Base-by-base conservation (phyloP, 495 filamentous ascomycete genomes). In the Aspergillus cristatus region DNA sequence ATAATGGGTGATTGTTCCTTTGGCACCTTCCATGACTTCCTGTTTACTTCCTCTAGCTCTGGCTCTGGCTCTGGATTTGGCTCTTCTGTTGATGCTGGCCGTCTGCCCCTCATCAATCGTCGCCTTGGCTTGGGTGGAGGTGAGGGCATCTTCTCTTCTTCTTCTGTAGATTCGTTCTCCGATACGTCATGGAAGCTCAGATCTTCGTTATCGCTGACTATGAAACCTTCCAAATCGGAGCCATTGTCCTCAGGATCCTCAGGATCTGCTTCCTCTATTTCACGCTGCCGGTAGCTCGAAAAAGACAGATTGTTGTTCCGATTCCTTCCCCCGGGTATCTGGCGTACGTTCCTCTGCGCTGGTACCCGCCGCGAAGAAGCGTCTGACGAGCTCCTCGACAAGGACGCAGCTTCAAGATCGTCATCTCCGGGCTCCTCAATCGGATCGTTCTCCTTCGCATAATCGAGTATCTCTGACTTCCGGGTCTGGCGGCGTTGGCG, bases 191-290 rank as follows among this genome's bases (percentile, higher is more conserved):
- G 46, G 31, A 48, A 67, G 38, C 63, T 70, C 17, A 50, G 25
- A 14, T 67, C 63, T 4, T 67, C 62, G 44, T 68, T 57, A 42
- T 70, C 67, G 33, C 65, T 67, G 35, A 68, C 67, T 49, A 70
- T 58, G 35, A 68, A 70, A 31, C 62, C 63, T 22, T 64, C 62
- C 18, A 67, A 43, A 29, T 60, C 45, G 33, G 53, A 57, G 38
- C 50, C 55, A 50, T 64, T 48, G 34, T 58, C 55, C 14, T 43
- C 47, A 18, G 32, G 37, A 18, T 38, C 38, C 29, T 53, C 46
- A 15, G 53, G 48, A 8, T 53, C 51, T 3, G 49, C 48, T 3
- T 51, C 48, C 13, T 48, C 34, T 1, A 20, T 29, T 5, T 51
- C 36, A 4, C 36, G 41, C 36, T 51, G 45, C 0, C 45, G 50